phyloP scores from a whole-genome alignment of 1,284 basidiomycete species.

The Ustanciosporium gigantosporum region DNA sequence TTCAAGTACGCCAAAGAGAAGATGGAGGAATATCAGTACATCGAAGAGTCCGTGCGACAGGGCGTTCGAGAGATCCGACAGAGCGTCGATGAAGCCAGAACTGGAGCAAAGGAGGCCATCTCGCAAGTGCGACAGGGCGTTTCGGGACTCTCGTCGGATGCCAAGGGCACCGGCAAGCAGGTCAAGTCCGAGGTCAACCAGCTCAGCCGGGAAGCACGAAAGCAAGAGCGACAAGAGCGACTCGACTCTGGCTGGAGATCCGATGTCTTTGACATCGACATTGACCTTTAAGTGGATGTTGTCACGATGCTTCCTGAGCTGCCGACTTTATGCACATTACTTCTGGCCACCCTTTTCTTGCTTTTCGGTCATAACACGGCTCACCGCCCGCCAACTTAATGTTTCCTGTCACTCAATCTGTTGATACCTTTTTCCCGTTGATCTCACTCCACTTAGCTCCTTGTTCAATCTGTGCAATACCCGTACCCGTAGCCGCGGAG shows the following conservation, averaged over 20 bases:
- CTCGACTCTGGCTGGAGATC: conserved; percentile 62
- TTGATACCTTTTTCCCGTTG: too few species aligned
- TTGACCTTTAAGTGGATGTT: conserved; percentile 24
- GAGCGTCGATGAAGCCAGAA: conserved; percentile 12
- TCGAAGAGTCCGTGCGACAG: conserved; percentile 20
- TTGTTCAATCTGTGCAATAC: too few species aligned
- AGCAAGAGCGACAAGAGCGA: conserved; percentile 60
- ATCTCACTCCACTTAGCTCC: too few species aligned
- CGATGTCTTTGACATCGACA: conserved; percentile 59
- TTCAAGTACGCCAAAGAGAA: conserved; percentile 58
- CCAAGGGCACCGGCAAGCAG: conserved; percentile 25
- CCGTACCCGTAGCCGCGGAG: too few species aligned
- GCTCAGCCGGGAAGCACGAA: conserved; percentile 46
- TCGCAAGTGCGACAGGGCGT: conserved; percentile 27
- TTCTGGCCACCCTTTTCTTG: background rate
- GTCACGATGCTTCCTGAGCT: too few species aligned
- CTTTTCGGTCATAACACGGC: too few species aligned
- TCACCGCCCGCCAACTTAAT: too few species aligned
- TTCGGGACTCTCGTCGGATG: conserved; percentile 33
- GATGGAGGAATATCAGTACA: conserved; percentile 59
- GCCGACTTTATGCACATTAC: background rate
- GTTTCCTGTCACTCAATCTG: too few species aligned
- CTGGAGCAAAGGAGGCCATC: conserved; percentile 32
- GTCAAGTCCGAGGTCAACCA: conserved; percentile 52
- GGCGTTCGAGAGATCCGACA: conserved; percentile 14